Conservation (phyloP, 1,284 basidiomycete species). For the Quambalaria eucalypti region DNA sequence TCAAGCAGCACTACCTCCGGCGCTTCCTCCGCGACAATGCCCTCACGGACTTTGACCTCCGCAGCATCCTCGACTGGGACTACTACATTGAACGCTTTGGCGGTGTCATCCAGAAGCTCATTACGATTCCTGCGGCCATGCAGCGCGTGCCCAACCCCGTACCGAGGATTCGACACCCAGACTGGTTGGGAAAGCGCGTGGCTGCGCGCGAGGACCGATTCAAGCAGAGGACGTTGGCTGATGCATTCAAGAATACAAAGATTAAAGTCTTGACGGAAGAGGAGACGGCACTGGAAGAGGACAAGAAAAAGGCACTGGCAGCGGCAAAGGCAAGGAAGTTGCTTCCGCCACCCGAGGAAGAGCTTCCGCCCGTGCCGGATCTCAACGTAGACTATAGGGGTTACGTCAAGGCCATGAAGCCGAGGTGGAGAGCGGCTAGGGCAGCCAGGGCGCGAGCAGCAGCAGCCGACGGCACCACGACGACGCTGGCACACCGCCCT, state of each 20-base stretch:
- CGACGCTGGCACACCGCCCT: not conserved
- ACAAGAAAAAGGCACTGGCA: not conserved
- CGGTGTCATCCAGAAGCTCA: slow-evolving; percentile 96
- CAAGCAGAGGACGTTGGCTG: slow-evolving; percentile 92
- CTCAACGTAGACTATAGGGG: slow-evolving; percentile 58
- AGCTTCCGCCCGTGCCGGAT: slow-evolving; percentile 27
- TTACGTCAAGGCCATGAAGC: slow-evolving; percentile 72
- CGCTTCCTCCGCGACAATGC: slow-evolving; percentile 94
- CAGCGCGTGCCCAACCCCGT: slow-evolving; percentile 96
- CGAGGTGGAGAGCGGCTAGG: slow-evolving; percentile 62
- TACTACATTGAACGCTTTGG: slow-evolving; percentile 98
- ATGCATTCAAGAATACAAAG: slow-evolving; percentile 63
- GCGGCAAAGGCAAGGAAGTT: not conserved
- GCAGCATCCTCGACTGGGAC: slow-evolving; percentile 92
- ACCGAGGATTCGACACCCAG: slow-evolving; percentile 87
- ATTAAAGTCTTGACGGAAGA: not conserved
- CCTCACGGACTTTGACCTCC: slow-evolving; percentile 78
- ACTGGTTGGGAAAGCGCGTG: slow-evolving; percentile 90
- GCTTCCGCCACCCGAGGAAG: not conserved
- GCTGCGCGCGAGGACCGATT: slow-evolving; percentile 87
- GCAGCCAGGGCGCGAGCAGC: slow-evolving; percentile 22
- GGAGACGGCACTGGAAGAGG: slow-evolving; percentile 1
- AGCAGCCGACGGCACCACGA: not conserved
- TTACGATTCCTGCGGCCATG: slow-evolving; percentile 97
- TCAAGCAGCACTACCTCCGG: slow-evolving; percentile 82